Evolutionary conservation across 1,284 basidiomycete species (phyloP).

Genomic region (Meira miltonrushii): DNA sequence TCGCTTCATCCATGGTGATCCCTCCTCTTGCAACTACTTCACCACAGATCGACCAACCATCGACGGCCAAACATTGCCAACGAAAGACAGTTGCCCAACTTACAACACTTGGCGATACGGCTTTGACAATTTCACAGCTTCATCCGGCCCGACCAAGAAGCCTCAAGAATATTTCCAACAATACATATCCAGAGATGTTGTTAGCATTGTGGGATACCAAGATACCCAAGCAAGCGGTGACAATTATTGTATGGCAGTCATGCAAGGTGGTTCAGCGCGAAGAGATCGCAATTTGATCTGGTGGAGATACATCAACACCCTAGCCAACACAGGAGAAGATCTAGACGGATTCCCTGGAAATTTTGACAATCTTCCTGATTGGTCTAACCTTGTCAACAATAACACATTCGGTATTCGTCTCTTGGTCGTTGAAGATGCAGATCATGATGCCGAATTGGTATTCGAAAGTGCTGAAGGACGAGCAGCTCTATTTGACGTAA

Average conservation of each 20-base stretch:
- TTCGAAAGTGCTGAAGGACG: constrained; percentile 34
- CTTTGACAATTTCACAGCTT: constrained; percentile 37
- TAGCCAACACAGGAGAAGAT: constrained; percentile 39
- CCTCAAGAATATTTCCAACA: constrained; percentile 36
- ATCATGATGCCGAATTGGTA: constrained; percentile 38
- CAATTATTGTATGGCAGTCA: constrained; percentile 45
- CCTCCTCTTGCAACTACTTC: constrained; percentile 37
- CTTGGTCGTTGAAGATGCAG: constrained; percentile 36
- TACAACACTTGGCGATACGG: constrained; percentile 50
- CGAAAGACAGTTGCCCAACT: constrained; percentile 24
- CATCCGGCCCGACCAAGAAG: constrained; percentile 20
- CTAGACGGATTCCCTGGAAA: constrained; percentile 37
- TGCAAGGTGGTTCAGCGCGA: constrained; percentile 39
- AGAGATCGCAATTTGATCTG: constrained; percentile 46
- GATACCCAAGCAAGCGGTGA: constrained; percentile 37
- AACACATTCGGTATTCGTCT: constrained; percentile 30
- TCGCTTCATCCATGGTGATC: constrained; percentile 45
- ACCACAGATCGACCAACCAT: constrained; percentile 33
- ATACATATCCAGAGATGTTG: constrained; percentile 38
- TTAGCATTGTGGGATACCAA: constrained; percentile 41
- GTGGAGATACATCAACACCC: constrained; percentile 48
- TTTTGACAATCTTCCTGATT: constrained; percentile 30
- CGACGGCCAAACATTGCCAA: constrained; percentile 17
- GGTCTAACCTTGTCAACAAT: constrained; percentile 26
- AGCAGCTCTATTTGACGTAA: constrained; percentile 37